These are phyloP conservation scores for Coemansia sp. DNA, from an alignment of 192 early-diverging fungal species.

Conservation along the genomic window DNA sequence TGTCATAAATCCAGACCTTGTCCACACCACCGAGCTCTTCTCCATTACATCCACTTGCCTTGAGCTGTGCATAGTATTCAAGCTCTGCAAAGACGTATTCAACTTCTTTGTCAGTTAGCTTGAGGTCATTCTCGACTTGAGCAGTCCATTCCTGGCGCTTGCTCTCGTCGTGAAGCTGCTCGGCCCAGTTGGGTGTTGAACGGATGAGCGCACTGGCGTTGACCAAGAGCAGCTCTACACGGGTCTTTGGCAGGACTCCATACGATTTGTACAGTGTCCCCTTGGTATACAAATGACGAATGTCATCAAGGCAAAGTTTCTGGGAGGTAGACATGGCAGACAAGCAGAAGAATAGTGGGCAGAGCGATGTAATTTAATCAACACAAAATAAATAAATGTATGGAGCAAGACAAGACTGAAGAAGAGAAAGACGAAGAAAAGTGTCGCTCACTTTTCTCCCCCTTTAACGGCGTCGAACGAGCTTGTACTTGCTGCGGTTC, in stretches of 20 bases:
- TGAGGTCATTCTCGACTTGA: neutral
- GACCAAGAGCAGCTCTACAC: neutral
- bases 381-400: neutral
- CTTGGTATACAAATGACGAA: neutral
- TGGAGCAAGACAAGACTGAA: neutral
- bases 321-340: neutral
- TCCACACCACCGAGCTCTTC: constrained; percentile 2
- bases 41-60: neutral
- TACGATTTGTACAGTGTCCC: neutral
- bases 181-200: neutral
- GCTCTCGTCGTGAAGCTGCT: neutral
- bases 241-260: neutral
- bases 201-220: neutral
- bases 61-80: neutral
- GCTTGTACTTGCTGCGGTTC: neutral
- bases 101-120: neutral
- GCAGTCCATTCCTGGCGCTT: neutral
- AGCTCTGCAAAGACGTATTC: neutral
- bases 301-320: neutral
- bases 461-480: neutral
- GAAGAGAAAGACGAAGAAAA: neutral
- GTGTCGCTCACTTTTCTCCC: neutral
- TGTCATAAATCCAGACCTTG: constrained; percentile 9
- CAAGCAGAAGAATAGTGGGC: neutral
- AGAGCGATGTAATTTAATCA: neutral